Percentiles rank a stretch among this genome's conserved stretches.
Evolutionary conservation across 2,329 filamentous ascomycete genomes (phyloP).

Genomic region (Colletotrichum truncatum): DNA sequence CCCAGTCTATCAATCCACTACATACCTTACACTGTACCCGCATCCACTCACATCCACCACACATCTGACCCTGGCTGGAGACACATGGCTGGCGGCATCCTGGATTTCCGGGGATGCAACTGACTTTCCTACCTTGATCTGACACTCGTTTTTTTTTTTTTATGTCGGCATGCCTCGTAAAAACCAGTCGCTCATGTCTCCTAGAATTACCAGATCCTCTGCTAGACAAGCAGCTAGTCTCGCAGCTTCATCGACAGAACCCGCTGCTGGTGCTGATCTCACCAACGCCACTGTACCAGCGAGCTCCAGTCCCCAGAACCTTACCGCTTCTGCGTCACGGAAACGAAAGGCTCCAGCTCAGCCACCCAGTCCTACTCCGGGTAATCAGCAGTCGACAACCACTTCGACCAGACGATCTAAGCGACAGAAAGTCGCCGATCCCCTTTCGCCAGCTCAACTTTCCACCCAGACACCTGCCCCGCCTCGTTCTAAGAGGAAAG

Average conservation of each 20-base stretch:
- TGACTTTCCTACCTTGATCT: constrained; percentile 10
- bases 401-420: constrained; percentile 70
- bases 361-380: constrained; percentile 54
- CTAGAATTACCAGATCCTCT: constrained; percentile 95
- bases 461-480: constrained; percentile 24
- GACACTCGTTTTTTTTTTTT: constrained; percentile 25
- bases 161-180: constrained; percentile 25
- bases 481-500: constrained; percentile 64
- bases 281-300: constrained; percentile 51
- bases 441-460: constrained; percentile 44
- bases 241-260: constrained; percentile 56
- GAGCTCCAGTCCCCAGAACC: constrained; percentile 50
- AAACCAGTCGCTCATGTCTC: constrained; percentile 80
- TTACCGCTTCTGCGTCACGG: constrained; percentile 60
- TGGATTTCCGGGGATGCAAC: background rate
- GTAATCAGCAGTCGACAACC: constrained; percentile 23
- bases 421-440: constrained; percentile 72
- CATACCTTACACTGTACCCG: constrained; percentile 29
- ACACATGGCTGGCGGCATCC: constrained; percentile 17
- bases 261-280: constrained; percentile 48
- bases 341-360: constrained; percentile 79
- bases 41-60: constrained; percentile 17
- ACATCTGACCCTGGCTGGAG: constrained; percentile 12
- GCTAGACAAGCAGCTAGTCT: constrained; percentile 85
- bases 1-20: constrained; percentile 15